These are phyloP conservation scores for Alternaria burnsii DNA, from an alignment of 2,329 filamentous ascomycete genomes.

Conservation along the genomic window DNA sequence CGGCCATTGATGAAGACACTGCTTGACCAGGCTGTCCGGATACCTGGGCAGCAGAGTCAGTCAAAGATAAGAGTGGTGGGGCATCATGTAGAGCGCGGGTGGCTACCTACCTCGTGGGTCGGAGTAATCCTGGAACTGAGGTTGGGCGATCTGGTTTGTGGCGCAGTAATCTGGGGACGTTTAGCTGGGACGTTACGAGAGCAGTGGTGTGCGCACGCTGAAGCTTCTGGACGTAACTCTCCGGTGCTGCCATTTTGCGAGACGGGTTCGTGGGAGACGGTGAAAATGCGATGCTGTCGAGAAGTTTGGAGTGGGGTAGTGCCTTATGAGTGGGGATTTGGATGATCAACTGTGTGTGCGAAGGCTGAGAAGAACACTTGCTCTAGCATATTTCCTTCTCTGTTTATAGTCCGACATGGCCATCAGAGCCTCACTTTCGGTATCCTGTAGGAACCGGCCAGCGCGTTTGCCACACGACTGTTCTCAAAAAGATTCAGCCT, in stretches of 20 bases:
- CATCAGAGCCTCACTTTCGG: conserved; percentile 37
- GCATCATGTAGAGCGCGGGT: not conserved
- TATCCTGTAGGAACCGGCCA: conserved; percentile 29
- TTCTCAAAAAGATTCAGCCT: conserved; percentile 30
- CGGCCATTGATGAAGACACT: conserved; percentile 46
- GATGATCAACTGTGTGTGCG: conserved; percentile 31
- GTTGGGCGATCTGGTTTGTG: conserved; percentile 45
- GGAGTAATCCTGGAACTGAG: conserved; percentile 50
- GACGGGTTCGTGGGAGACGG: conserved; percentile 21
- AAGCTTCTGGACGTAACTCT: conserved; percentile 45
- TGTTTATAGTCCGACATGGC: conserved; percentile 45
- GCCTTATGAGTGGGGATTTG: conserved; percentile 34
- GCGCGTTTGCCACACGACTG: conserved; percentile 35
- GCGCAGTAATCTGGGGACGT: conserved; percentile 41
- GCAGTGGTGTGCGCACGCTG: conserved; percentile 36
- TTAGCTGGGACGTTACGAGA: conserved; percentile 19
- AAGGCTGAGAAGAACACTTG: conserved; percentile 32
- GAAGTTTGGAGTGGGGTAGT: conserved; percentile 31
- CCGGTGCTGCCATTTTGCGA: conserved; percentile 39
- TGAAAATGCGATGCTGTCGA: conserved; percentile 22
- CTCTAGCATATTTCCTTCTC: conserved; percentile 29
- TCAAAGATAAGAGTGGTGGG: not conserved
- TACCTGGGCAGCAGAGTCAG: conserved; percentile 36
- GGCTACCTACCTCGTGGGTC: conserved; percentile 46
- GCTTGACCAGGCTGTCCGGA: conserved; percentile 49